phyloP scores from a whole-genome alignment of 2,329 filamentous ascomycete genomes.

The Claviceps monticola region DNA sequence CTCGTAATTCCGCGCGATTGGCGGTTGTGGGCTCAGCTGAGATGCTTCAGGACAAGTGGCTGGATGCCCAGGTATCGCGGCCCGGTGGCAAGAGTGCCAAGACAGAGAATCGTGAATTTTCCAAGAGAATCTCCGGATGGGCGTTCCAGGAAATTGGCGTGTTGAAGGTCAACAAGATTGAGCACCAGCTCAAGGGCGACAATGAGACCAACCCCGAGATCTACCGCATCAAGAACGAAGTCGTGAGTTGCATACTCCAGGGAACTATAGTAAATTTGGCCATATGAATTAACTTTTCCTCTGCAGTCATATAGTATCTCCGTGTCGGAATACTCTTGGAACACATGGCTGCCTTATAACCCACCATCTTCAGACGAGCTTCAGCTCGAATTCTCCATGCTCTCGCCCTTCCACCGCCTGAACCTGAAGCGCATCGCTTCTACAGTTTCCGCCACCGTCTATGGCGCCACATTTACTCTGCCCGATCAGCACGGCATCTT shows the following conservation, averaged over 20 bases:
- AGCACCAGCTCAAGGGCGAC: constrained; percentile 52
- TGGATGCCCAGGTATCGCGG: constrained; percentile 64
- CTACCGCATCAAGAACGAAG: constrained; percentile 93
- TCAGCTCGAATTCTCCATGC: constrained; percentile 97
- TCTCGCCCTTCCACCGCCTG: constrained; percentile 91
- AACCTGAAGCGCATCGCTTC: constrained; percentile 43
- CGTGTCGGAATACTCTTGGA: constrained; percentile 68
- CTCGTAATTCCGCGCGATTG: constrained; percentile 83
- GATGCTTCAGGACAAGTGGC: constrained; percentile 79
- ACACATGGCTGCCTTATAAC: constrained; percentile 61
- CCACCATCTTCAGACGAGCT: constrained; percentile 57
- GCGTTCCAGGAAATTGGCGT: constrained; percentile 91
- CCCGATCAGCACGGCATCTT: constrained; percentile 99
- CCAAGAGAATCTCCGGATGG: constrained; percentile 79
- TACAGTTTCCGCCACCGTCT: constrained; percentile 57
- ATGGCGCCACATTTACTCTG: constrained; percentile 60
- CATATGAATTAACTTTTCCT: not conserved
- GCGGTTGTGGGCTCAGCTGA: constrained; percentile 76
- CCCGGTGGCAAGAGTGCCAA: constrained; percentile 36
- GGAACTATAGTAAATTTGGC: not conserved
- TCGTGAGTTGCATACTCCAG: constrained; percentile 48
- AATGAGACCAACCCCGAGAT: constrained; percentile 67
- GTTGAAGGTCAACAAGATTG: constrained; percentile 66
- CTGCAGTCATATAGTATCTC: constrained; percentile 71
- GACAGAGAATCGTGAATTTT: constrained; percentile 74